Evolutionary conservation across 2,329 filamentous ascomycete genomes (phyloP), one percentile per base, ranked within the genome.

Genomic region (Fusarium floridanum): DNA sequence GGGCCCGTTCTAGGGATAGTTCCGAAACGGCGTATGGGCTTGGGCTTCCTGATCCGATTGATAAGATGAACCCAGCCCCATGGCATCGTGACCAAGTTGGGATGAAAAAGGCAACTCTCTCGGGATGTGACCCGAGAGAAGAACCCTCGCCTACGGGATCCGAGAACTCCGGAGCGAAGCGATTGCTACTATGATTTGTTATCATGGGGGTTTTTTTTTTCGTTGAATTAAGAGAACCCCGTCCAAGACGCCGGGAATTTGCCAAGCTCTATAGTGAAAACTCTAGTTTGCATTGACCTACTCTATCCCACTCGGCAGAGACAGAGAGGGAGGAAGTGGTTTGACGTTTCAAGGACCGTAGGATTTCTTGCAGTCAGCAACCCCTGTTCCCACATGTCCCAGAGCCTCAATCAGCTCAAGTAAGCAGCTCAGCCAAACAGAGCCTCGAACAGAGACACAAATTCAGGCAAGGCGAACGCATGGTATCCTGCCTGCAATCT

Each of bases 11-110:
- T 27, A 48, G 45, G 57, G 39, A 50, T 37, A 53, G n/a, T 53
- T 9, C 11, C 27, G 36, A 63, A 41, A 45, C 50, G 32, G n/a
- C 20, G n/a, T 22, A 27, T 34, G 20, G 20, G 43, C 29, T 59
- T 59, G 14, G 6, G 27, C 39, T 12, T 2, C 8, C 43, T 63
- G 66, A 70, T 76, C 17, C 36, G 76, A 77, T 77, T 73, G 76
- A 77, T 76, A 76, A 77, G 73, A 76, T 75, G 62, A 17, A 57
- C 12, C 59, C 43, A 11, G 17, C 3, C 8, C 29, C 24, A 34
- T 39, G 43, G 29, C 41, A 48, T 45, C 41, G 12, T 57, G 24
- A 43, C 41, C 12, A 50, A 50, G 43, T 68, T 63, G 48, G 55
- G 68, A 73, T 14, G 57, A 71, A 69, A 34, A 66, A 32, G 11